Base-by-base conservation (phyloP, 768 basidiomycete species). In the Auriculariales sp. region DNA sequence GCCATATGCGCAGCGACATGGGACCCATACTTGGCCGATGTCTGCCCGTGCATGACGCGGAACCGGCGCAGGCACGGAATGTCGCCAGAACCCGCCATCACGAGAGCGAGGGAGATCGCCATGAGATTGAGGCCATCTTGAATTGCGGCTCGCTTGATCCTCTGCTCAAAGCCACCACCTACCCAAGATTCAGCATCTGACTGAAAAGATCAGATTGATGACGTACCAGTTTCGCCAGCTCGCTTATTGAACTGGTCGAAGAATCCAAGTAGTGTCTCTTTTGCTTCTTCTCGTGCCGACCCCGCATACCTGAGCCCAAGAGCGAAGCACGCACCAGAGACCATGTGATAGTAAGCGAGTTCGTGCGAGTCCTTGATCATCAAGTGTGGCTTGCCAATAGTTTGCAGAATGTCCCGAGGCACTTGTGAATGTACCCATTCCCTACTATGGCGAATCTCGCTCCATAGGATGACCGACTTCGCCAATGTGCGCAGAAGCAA, bases 61-160 rank as follows among this genome's bases (percentile, higher is more conserved):
- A 98, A 72, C 19, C 92, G 76, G 17, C 89, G 78, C 15, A 98
- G 69, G 56, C 87, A 89, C 49, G 83, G 84, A 46, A 97, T 77
- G 62, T 98, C 92, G 3, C 95, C 95, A 0, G 92, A 94, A 9
- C 95, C 95, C 2, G 94, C 91, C 89, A 98, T 94, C 35, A 98
- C 84, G 75, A 94, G 84, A 59, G 86, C 81, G 28, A 95, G 66
- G 1, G 92, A 72, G 30, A 95, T 72, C 0, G 88, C 84, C 49
- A 98, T 83, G 33, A 93, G 68, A 59, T 87, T 93, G 30, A 97
- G 69, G 3, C 88, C 89, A 57, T 91, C 88, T 11, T 92, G 75
- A 22, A 93, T 76, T 3, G 90, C 83, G 4, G 84, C 81, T 2
- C 92, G 80, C 58, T 85, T 83, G 61, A 97, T 90, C 58, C 83